These are phyloP conservation scores for Pseudohalonectria lignicola DNA, from an alignment of 2,329 filamentous ascomycete species.

Conservation along the genomic window DNA sequence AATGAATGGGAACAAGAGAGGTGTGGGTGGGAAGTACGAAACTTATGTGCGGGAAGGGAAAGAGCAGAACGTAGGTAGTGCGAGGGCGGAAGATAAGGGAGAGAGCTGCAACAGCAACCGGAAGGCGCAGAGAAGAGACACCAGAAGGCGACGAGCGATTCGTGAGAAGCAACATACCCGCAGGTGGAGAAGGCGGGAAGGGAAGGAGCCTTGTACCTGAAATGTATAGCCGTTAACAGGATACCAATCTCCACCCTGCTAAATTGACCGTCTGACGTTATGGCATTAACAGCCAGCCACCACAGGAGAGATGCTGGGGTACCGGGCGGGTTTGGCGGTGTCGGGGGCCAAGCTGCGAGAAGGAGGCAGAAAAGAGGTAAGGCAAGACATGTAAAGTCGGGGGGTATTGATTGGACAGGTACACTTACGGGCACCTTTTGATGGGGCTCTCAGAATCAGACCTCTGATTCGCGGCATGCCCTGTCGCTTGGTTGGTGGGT, in stretches of 20 bases:
- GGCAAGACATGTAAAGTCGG: not conserved
- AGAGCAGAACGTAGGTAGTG: not conserved
- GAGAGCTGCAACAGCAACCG: slow-evolving; percentile 2
- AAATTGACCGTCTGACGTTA: too few relatives aligned
- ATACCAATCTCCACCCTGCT: too few relatives aligned
- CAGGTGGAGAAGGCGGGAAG: not conserved
- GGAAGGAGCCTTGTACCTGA: not conserved
- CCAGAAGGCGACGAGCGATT: slow-evolving; percentile 10
- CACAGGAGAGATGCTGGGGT: too few relatives aligned
- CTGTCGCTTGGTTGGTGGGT: not conserved
- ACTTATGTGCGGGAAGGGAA: slow-evolving; percentile 2
- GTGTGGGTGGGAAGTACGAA: not conserved
- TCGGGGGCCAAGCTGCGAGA: too few relatives aligned
- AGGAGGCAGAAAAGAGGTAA: not conserved
- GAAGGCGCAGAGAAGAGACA: slow-evolving; percentile 4
- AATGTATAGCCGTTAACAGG: too few relatives aligned
- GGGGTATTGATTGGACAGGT: not conserved
- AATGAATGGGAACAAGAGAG: not conserved
- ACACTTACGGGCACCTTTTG: not conserved
- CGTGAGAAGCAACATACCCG: slow-evolving; percentile 5
- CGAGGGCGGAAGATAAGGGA: not conserved
- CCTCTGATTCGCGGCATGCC: not conserved
- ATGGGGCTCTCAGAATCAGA: not conserved
- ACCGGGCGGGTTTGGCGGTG: too few relatives aligned
- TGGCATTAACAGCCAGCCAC: too few relatives aligned